Conservation (phyloP, 1,139 yeast species). For the Yamadazyma trypodendri region DNA sequence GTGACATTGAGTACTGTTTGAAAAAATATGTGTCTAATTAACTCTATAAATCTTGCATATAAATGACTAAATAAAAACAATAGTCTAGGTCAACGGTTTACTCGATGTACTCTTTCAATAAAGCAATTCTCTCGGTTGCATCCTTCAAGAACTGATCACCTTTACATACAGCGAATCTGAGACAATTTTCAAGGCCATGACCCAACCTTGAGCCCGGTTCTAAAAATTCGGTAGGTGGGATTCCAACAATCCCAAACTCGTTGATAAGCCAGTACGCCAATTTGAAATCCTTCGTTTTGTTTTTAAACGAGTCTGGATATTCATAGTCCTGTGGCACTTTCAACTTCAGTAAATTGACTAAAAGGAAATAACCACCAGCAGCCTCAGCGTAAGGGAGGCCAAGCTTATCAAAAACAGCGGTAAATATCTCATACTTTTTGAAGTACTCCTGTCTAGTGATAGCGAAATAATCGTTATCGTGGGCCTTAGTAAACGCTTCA, state of each 20-base stretch:
- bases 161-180: slow-evolving; percentile 95
- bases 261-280: slow-evolving; percentile 90
- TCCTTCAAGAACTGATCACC: slow-evolving; percentile 76
- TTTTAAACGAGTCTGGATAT: slow-evolving; percentile 65
- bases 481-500: slow-evolving; percentile 65
- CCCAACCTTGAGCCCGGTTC: slow-evolving; percentile 59
- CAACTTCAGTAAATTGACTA: slow-evolving; percentile 83
- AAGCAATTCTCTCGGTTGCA: slow-evolving; percentile 74
- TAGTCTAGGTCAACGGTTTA: slow-evolving; percentile 29
- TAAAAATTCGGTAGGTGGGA: slow-evolving; percentile 94
- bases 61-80: not conserved
- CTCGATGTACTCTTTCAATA: slow-evolving; percentile 54
- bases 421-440: slow-evolving; percentile 69
- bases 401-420: slow-evolving; percentile 77
- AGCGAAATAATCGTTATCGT: slow-evolving; percentile 62
- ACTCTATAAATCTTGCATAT: not conserved
- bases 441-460: slow-evolving; percentile 64
- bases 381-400: slow-evolving; percentile 86
- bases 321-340: slow-evolving; percentile 70
- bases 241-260: slow-evolving; percentile 91
- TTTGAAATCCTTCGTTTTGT: slow-evolving; percentile 80
- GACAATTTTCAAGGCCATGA: slow-evolving; percentile 73
- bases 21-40: slow-evolving; percentile 29
- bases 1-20: slow-evolving; percentile 62
- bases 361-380: slow-evolving; percentile 89